A percentile compares a stretch with the other conserved stretches of the same genome.
phyloP scores from a whole-genome alignment of 805 yeast species.

The Jamesozyma rosinii region DNA sequence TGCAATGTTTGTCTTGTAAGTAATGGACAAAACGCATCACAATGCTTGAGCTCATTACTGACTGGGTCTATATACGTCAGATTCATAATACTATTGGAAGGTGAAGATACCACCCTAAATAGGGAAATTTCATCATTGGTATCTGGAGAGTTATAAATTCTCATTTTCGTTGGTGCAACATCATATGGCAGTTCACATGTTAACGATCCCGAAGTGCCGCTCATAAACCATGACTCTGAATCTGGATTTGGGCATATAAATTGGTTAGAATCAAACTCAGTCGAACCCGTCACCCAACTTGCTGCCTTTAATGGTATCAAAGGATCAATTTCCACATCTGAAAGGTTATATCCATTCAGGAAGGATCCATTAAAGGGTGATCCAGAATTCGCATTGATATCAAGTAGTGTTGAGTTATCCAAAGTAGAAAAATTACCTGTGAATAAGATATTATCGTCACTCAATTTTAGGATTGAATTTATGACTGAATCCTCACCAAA shows the following conservation, averaged over 20 bases:
- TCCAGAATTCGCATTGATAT: slow-evolving; percentile 15
- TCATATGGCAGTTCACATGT: slow-evolving; percentile 47
- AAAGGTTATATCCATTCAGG: neutral
- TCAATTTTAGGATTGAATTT: slow-evolving; percentile 50
- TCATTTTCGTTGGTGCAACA: slow-evolving; percentile 57
- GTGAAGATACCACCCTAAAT: slow-evolving; percentile 68
- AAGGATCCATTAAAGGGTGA: slow-evolving; percentile 33
- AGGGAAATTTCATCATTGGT: slow-evolving; percentile 40
- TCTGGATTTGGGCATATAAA: slow-evolving; percentile 50
- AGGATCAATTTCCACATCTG: slow-evolving; percentile 46
- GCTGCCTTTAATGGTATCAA: slow-evolving; percentile 52
- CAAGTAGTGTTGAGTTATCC: slow-evolving; percentile 38
- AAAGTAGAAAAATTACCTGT: slow-evolving; percentile 68
- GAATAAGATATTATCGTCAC: slow-evolving; percentile 50
- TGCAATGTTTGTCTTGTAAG: slow-evolving; percentile 33
- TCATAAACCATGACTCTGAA: slow-evolving; percentile 44
- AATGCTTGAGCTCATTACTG: slow-evolving; percentile 45
- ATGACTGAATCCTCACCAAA: slow-evolving; percentile 53
- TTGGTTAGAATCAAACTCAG: slow-evolving; percentile 24
- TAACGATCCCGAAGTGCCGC: slow-evolving; percentile 54
- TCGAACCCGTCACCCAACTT: slow-evolving; percentile 39
- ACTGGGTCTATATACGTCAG: slow-evolving; percentile 72
- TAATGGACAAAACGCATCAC: slow-evolving; percentile 90
- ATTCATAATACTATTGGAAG: slow-evolving; percentile 86
- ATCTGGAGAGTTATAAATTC: slow-evolving; percentile 54